Conservation (phyloP, 441 rosid genomes). For the Adansonia grandidieri region DNA sequence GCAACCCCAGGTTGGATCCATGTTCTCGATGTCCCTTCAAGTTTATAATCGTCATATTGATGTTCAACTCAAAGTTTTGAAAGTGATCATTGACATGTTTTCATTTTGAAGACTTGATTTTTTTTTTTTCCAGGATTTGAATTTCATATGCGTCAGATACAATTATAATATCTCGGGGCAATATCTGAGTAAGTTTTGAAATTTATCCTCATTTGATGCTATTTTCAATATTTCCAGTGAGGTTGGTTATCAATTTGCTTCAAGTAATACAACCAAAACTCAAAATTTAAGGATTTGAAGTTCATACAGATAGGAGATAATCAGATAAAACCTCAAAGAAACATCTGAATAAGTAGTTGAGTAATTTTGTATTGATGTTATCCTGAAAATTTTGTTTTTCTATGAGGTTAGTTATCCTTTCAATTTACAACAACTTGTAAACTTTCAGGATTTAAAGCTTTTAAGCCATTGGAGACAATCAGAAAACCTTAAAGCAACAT, state of each 20-base stretch:
- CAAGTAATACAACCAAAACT: neutral
- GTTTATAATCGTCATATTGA: neutral
- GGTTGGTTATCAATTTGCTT: neutral
- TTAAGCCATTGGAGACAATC: neutral
- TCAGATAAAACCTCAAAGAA: neutral
- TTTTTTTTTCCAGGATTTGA: constrained; percentile 8
- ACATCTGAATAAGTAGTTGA: neutral
- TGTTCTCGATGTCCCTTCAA: neutral
- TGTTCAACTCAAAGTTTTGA: neutral
- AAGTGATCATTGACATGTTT: neutral
- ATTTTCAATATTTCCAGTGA: neutral
- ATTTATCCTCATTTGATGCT: neutral
- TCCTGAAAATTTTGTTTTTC: neutral
- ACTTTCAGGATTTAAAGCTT: neutral
- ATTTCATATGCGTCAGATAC: neutral
- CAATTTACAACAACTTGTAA: neutral
- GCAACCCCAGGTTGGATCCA: neutral
- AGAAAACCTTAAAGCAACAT: neutral
- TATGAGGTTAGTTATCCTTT: neutral
- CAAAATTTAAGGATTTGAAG: neutral
- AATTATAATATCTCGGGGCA: constrained; percentile 9
- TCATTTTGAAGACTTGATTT: neutral
- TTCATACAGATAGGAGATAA: neutral
- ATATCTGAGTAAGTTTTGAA: constrained; percentile 12
- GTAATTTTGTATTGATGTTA: neutral